Conservation (phyloP, 768 basidiomycete species). For the Boletus rubropictus region DNA sequence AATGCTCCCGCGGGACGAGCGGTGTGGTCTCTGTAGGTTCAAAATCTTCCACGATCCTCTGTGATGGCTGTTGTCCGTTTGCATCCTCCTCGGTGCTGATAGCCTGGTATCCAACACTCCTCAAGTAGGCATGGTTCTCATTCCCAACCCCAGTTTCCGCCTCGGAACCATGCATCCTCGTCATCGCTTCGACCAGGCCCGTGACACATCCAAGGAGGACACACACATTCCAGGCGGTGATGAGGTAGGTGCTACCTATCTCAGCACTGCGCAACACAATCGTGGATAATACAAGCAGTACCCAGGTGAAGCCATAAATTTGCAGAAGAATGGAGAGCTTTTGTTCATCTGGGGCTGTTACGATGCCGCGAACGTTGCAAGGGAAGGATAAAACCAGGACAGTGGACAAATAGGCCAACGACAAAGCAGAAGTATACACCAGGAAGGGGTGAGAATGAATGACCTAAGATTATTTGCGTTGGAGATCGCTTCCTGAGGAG, state of each 20-base stretch:
- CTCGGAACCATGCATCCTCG: slow-evolving; percentile 13
- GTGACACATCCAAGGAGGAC: slow-evolving; percentile 39
- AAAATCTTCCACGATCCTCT: slow-evolving; percentile 31
- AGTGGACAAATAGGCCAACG: slow-evolving; percentile 45
- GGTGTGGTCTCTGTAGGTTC: slow-evolving; percentile 55
- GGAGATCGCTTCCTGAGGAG: background rate
- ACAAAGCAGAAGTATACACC: slow-evolving; percentile 45
- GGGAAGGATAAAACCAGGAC: slow-evolving; percentile 38
- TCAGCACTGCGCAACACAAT: slow-evolving; percentile 36
- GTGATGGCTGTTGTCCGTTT: slow-evolving; percentile 8
- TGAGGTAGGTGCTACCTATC: slow-evolving; percentile 52
- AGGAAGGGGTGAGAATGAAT: slow-evolving; percentile 53
- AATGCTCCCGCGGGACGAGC: slow-evolving; percentile 37
- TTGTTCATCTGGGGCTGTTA: slow-evolving; percentile 35
- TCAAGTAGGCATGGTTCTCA: slow-evolving; percentile 8
- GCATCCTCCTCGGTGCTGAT: slow-evolving; percentile 16
- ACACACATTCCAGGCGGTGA: slow-evolving; percentile 50
- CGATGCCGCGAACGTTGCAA: slow-evolving; percentile 20
- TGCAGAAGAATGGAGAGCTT: slow-evolving; percentile 49
- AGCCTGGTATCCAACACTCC: slow-evolving; percentile 26
- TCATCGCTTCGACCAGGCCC: slow-evolving; percentile 33
- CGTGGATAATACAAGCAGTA: slow-evolving; percentile 49
- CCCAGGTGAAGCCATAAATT: slow-evolving; percentile 54
- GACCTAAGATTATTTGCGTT: slow-evolving; percentile 37
- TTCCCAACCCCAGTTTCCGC: slow-evolving; percentile 1